A percentile compares a stretch with the other conserved stretches of the same genome.
These are phyloP conservation scores for Trichosporon ovoides DNA, from an alignment of 1,284 basidiomycete species.

Conservation along the genomic window DNA sequence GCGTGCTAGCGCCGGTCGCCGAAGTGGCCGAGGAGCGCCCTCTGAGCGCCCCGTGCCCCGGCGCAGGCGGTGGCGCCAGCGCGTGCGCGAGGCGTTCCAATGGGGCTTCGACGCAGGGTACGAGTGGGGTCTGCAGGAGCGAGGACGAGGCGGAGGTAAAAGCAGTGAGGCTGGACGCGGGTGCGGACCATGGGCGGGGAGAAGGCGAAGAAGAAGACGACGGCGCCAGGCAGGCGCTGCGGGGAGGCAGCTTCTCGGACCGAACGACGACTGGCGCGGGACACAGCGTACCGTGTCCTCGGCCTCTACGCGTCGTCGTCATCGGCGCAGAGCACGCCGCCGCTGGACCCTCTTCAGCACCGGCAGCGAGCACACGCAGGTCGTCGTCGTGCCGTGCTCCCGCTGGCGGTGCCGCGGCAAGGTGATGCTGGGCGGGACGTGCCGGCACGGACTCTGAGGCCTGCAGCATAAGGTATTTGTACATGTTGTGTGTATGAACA, in stretches of 20 bases:
- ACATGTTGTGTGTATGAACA: neutral
- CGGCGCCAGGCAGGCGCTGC: neutral
- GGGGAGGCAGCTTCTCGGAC: neutral
- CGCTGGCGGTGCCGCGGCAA: too few relatives aligned
- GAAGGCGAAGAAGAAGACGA: neutral
- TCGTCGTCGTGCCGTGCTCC: too few relatives aligned
- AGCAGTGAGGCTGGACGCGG: too few relatives aligned
- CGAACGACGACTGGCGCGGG: neutral
- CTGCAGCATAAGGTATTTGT: neutral
- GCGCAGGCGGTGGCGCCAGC: neutral
- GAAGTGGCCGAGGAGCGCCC: neutral
- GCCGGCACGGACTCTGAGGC: too few relatives aligned
- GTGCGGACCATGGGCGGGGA: too few relatives aligned
- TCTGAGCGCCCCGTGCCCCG: neutral
- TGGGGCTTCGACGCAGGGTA: too few relatives aligned
- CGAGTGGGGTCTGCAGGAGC: too few relatives aligned
- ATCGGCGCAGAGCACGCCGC: neutral
- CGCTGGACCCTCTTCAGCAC: neutral
- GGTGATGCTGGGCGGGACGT: too few relatives aligned
- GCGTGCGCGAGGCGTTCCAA: too few relatives aligned
- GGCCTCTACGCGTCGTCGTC: neutral
- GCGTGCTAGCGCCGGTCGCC: neutral
- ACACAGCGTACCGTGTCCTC: neutral
- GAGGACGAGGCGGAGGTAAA: too few relatives aligned
- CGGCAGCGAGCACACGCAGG: neutral